Evolutionary conservation across 331 rosid genomes (phyloP), one percentile per base, ranked within the genome.

Genomic region (Acacia concinna): DNA sequence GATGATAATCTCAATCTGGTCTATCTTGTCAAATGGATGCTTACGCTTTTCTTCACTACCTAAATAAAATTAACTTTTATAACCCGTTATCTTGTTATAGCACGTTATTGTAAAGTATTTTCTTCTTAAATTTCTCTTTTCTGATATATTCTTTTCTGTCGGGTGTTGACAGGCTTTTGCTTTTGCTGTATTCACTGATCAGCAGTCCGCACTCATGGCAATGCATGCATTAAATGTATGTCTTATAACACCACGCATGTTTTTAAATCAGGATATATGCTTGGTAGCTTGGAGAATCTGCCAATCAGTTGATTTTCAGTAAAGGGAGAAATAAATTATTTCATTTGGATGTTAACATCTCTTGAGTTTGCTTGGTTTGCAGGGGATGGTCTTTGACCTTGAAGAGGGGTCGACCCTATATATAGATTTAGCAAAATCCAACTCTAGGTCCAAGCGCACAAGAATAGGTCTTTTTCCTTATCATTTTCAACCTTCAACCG

Each of bases 321-420:
- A 6, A 27, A 69, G 11, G 13, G 32, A 52, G 30, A n/a, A 68
- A 37, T 43, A 37, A 27, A 15, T 49, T 71, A 71, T 73, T 62
- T 73, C 71, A n/a, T 69, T 49, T 86, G 10, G 38, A 60, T 73
- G 43, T 73, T 57, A 56, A 37, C 14, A 35, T 17, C 65, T 68
- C 71, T 74, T 84, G 75, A 67, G 66, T 75, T 28, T 77, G 44
- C 56, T 31, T 77, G 89, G 73, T 81, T 83, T 84, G 78, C 85
- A 93, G 98, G 99, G 99, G 56, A 85, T 96, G 98, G 90, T 96
- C 40, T 96, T 96, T 88, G 99, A 96, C 88, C 97, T 96, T 81
- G 97, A 96, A 82, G 90, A 89, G 87, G 96, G 89, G 51, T 93
- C 99, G 25, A 88, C 93, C 9, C 84, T 96, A 7, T 96, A 90